Conservation (phyloP, 2,329 filamentous ascomycete species). For the Neoascochyta sp. region DNA sequence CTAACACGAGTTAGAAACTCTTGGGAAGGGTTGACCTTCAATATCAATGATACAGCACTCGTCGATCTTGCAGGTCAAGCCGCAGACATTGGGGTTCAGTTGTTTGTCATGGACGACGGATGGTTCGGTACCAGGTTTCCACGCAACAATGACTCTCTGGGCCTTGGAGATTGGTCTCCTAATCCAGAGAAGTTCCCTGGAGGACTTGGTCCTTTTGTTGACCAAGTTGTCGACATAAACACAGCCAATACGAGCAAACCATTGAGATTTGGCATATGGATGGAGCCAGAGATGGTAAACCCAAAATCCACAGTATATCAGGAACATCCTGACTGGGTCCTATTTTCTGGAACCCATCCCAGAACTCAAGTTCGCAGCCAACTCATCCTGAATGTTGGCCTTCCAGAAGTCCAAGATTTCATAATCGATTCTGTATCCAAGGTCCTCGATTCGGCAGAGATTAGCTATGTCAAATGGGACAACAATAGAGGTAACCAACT, state of each 20-base stretch:
- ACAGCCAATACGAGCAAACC: conserved; percentile 47
- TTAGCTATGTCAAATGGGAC: conserved; percentile 65
- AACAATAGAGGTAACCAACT: conserved; percentile 55
- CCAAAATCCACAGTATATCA: conserved; percentile 59
- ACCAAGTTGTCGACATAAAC: conserved; percentile 50
- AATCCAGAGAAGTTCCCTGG: conserved; percentile 59
- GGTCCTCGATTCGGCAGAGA: conserved; percentile 52
- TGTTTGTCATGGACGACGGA: conserved; percentile 61
- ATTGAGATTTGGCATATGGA: conserved; percentile 62
- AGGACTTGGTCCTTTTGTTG: conserved; percentile 52
- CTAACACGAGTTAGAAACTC: too few species aligned
- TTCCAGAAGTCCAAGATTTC: conserved; percentile 61
- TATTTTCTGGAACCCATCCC: conserved; percentile 56
- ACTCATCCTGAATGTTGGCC: conserved; percentile 59
- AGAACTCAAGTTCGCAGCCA: conserved; percentile 56
- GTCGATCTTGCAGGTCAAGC: conserved; percentile 55
- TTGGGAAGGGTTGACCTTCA: conserved; percentile 61
- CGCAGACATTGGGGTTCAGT: conserved; percentile 56
- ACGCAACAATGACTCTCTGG: conserved; percentile 54
- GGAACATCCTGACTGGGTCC: conserved; percentile 61
- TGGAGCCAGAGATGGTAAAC: conserved; percentile 67
- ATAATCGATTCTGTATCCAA: conserved; percentile 55
- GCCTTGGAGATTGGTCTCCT: conserved; percentile 61
- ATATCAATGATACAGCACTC: conserved; percentile 56
- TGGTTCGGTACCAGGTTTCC: conserved; percentile 65